phyloP scores from a whole-genome alignment of 1,284 basidiomycete species.

The Apiotrichum laibachii region DNA sequence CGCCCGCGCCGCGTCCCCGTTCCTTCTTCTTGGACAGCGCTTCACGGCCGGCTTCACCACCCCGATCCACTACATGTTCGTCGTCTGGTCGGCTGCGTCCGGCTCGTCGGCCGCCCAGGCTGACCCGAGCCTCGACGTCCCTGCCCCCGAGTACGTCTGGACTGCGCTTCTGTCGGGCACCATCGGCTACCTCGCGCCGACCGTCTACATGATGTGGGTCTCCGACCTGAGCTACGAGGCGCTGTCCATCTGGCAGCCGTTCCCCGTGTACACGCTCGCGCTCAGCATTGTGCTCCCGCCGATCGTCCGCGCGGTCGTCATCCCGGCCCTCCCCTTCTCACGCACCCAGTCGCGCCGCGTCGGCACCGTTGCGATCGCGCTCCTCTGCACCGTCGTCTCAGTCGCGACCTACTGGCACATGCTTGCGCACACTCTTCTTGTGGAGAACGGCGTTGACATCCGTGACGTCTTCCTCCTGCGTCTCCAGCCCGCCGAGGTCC shows the following conservation, averaged over 20 bases:
- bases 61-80: conserved; percentile 10
- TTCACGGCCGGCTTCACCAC: conserved; percentile 14
- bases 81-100: neutral
- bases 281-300: conserved; percentile 16
- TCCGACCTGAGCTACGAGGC: conserved; percentile 4
- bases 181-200: neutral
- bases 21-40: conserved; percentile 13
- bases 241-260: conserved; percentile 20
- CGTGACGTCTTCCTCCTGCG: conserved; percentile 12
- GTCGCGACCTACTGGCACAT: conserved; percentile 6
- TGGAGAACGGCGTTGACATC: neutral
- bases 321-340: conserved; percentile 2
- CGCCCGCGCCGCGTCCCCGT: conserved; percentile 6
- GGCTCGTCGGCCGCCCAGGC: neutral
- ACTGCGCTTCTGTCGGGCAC: neutral
- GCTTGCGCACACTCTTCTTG: neutral
- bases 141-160: conserved; percentile 12
- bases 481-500: neutral
- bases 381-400: conserved; percentile 6
- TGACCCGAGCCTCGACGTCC: neutral
- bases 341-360: neutral
- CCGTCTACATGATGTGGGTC: conserved; percentile 1
- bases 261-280: conserved; percentile 18
- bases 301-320: neutral
- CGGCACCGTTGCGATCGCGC: conserved; percentile 7